These are phyloP conservation scores for Penicillium sp. DNA, from an alignment of 2,329 filamentous ascomycete genomes.

Conservation along the genomic window DNA sequence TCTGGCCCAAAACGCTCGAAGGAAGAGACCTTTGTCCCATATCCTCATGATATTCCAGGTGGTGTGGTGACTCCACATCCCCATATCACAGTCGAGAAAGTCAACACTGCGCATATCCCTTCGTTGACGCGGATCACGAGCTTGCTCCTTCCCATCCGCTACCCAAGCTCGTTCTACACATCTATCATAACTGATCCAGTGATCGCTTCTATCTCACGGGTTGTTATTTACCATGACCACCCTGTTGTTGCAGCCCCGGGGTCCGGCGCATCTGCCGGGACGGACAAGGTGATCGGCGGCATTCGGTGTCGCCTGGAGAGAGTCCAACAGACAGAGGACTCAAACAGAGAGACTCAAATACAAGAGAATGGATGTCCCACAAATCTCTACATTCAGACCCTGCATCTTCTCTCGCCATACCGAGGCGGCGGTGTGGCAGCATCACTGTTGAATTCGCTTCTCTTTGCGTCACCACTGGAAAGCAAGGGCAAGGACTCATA, in stretches of 20 bases:
- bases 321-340: conserved; percentile 17
- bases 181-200: conserved; percentile 57
- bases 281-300: conserved; percentile 48
- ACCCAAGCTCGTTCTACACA: conserved; percentile 60
- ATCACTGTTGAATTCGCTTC: conserved; percentile 49
- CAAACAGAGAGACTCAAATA: neutral
- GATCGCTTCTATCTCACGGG: conserved; percentile 54
- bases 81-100: conserved; percentile 53
- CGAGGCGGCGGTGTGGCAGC: conserved; percentile 57
- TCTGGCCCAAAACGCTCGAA: conserved; percentile 23
- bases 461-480: conserved; percentile 25
- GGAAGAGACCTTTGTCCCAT: conserved; percentile 31
- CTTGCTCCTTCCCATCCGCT: conserved; percentile 59
- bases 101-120: conserved; percentile 54
- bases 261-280: conserved; percentile 23
- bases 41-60: conserved; percentile 27
- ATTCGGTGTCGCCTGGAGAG: conserved; percentile 49
- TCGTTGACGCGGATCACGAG: conserved; percentile 57
- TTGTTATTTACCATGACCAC: conserved; percentile 56
- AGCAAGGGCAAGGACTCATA: conserved; percentile 8
- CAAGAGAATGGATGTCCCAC: conserved; percentile 23
- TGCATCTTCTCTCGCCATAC: conserved; percentile 59
- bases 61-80: conserved; percentile 39
- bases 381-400: conserved; percentile 60
- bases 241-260: conserved; percentile 30